Conservation (phyloP, 2,329 filamentous ascomycete genomes). For the Penicillium sp. region DNA sequence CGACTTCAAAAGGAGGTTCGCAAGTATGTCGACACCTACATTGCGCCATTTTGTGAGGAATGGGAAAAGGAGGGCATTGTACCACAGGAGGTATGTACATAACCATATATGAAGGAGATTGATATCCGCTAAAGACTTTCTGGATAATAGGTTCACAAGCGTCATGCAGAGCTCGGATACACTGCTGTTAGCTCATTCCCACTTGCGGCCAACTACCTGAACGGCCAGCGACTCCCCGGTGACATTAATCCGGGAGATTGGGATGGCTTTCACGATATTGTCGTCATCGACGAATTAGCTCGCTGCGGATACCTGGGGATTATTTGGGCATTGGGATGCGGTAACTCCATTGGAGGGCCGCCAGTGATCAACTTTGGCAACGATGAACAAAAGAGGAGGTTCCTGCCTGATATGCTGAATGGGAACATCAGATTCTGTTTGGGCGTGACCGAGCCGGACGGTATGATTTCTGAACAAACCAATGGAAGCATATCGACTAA, state of each 20-base stretch:
- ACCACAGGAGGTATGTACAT: conserved; percentile 24
- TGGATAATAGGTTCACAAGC: conserved; percentile 13
- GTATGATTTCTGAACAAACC: conserved; percentile 3
- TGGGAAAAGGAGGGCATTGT: conserved; percentile 28
- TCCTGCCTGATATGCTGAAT: conserved; percentile 57
- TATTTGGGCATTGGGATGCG: conserved; percentile 34
- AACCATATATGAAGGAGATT: too few species aligned
- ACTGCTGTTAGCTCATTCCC: conserved; percentile 23
- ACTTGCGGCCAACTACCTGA: conserved; percentile 18
- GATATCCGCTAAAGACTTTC: too few species aligned
- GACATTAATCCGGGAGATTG: conserved; percentile 34
- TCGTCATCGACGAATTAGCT: conserved; percentile 40
- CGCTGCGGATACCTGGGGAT: conserved; percentile 37
- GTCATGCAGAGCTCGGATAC: conserved; percentile 25
- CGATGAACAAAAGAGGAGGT: conserved; percentile 42
- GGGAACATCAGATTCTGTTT: conserved; percentile 61
- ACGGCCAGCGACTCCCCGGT: conserved; percentile 27
- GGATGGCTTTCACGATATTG: conserved; percentile 41
- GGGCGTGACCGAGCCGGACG: conserved; percentile 54
- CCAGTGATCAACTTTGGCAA: conserved; percentile 33
- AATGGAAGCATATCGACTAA: too few species aligned
- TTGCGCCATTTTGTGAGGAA: conserved; percentile 27
- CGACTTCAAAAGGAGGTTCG: conserved; percentile 25
- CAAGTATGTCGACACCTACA: conserved; percentile 28
- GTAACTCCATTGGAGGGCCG: conserved; percentile 36